Evolutionary conservation across 2,329 filamentous ascomycete genomes (phyloP), one percentile per base, ranked within the genome.

Genomic region (Aspergillus sergii): DNA sequence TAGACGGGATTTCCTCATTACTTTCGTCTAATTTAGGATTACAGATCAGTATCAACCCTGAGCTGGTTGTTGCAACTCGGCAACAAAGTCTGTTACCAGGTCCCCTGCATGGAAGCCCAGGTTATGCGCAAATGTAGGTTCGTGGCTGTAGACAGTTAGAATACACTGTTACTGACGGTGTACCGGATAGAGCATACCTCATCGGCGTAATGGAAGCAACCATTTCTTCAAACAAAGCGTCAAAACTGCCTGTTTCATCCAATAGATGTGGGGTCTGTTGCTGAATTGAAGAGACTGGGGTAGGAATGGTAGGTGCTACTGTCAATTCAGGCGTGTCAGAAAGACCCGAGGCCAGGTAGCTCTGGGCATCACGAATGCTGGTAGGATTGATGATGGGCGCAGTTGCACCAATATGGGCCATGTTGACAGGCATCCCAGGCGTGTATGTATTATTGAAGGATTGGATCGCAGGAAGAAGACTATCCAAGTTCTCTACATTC

Each of bases 201-300:
- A 46, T 23, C 3, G 43, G 43, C 11, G 21, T 46, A 23, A 45
- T 67, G 66, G 45, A 72, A 69, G 9, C 70, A 66, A 41, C 21
- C 21, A 57, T 45, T 28, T 41, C 55, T 45, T 57, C 19, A 71
- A 41, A 41, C 8, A 41, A 4, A 10, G 39, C 39, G 8, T 41
- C 39, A 41, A 41, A 41, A 19, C 4, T n/a, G 9, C 7, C 39
- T 0, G 39, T 41, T n/a, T 41, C 39, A n/a, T 41, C 39, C 3
- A 10, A 9, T 10, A 41, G 7, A n/a, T 9, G 39, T 3, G 19
- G 16, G 3, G 19, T 41, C 10, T 41, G 39, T 10, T 19, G 39
- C 10, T 3, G 39, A 10, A 10, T n/a, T 1, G 39, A 4, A 10
- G 39, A 41, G 9, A 41, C 4, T 1, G 39, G 19, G 12, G 39